Evolutionary conservation across 2,329 filamentous ascomycete genomes (phyloP).

Genomic region (Clonostachys chloroleuca): DNA sequence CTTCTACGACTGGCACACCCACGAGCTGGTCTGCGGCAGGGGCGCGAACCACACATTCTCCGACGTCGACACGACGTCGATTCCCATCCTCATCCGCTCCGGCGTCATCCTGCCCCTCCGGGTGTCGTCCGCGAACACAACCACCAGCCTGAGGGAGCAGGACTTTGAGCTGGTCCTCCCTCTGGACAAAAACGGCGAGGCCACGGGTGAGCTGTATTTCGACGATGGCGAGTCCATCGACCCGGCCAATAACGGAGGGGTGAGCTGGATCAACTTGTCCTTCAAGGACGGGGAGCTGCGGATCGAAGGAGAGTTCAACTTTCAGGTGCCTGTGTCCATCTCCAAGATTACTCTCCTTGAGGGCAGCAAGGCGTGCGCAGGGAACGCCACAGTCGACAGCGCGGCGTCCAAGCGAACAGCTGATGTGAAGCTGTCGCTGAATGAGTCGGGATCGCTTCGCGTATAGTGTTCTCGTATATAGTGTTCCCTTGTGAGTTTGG

Average conservation of each 20-base stretch:
- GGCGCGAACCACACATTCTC: conserved; percentile 25
- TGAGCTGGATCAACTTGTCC: conserved; percentile 53
- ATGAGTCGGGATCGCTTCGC: conserved; percentile 3
- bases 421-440: conserved; percentile 6
- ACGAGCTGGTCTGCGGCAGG: conserved; percentile 30
- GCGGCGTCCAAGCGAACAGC: no score
- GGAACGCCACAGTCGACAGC: not conserved
- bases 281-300: conserved; percentile 50
- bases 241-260: conserved; percentile 35
- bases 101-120: conserved; percentile 63
- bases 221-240: conserved; percentile 71
- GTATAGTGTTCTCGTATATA: not conserved
- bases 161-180: conserved; percentile 71
- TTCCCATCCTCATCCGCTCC: conserved; percentile 65
- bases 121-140: conserved; percentile 54
- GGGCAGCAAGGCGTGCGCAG: not conserved
- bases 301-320: conserved; percentile 49
- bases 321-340: conserved; percentile 35
- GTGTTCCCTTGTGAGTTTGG: not conserved
- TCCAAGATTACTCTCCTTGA: conserved; percentile 43
- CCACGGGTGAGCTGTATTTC: conserved; percentile 65
- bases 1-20: conserved; percentile 51
- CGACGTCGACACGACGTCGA: conserved; percentile 35
- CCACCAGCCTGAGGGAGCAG: conserved; percentile 55
- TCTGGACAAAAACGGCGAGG: conserved; percentile 55